Conservation (phyloP, 495 filamentous ascomycete genomes). For the Cenococcum geophilum region DNA sequence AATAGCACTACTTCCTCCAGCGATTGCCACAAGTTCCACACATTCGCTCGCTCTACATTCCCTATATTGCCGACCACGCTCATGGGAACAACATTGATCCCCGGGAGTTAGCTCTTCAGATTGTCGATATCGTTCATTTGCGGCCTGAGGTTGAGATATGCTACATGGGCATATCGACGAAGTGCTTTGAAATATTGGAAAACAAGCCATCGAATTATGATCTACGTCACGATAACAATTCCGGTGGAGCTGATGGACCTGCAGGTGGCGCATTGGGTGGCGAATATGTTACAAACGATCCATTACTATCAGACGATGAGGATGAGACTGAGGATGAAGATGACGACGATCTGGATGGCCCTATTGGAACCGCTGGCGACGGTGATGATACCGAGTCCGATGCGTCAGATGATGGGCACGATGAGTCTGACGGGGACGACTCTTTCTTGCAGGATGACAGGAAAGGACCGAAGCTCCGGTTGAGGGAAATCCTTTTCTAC, state of each 20-base stretch:
- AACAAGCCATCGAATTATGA: slow-evolving; percentile 47
- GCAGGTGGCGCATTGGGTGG: slow-evolving; percentile 13
- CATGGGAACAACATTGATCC: slow-evolving; percentile 50
- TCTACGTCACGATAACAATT: slow-evolving; percentile 21
- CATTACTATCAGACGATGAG: slow-evolving; percentile 45
- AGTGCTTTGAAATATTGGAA: slow-evolving; percentile 89
- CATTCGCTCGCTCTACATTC: slow-evolving; percentile 72
- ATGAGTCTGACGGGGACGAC: slow-evolving; percentile 44
- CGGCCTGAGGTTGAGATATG: slow-evolving; percentile 79
- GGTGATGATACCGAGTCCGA: slow-evolving; percentile 40
- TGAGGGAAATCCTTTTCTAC: slow-evolving; percentile 84
- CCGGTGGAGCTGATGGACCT: slow-evolving; percentile 24
- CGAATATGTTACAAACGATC: slow-evolving; percentile 27
- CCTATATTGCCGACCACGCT: slow-evolving; percentile 62
- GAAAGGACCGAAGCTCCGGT: slow-evolving; percentile 52
- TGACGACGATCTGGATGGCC: slow-evolving; percentile 39
- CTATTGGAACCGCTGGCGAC: slow-evolving; percentile 34
- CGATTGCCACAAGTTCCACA: slow-evolving; percentile 68
- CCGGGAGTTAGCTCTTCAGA: slow-evolving; percentile 73
- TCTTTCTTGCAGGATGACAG: slow-evolving; percentile 42
- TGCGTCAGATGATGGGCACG: slow-evolving; percentile 45
- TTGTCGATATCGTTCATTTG: slow-evolving; percentile 78
- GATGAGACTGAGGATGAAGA: slow-evolving; percentile 45
- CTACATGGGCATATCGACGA: slow-evolving; percentile 72
- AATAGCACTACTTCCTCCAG: slow-evolving; percentile 81